These are phyloP conservation scores for Saposhnikovia divaricata DNA, from an alignment of 129 eudicot species.

Conservation along the genomic window DNA sequence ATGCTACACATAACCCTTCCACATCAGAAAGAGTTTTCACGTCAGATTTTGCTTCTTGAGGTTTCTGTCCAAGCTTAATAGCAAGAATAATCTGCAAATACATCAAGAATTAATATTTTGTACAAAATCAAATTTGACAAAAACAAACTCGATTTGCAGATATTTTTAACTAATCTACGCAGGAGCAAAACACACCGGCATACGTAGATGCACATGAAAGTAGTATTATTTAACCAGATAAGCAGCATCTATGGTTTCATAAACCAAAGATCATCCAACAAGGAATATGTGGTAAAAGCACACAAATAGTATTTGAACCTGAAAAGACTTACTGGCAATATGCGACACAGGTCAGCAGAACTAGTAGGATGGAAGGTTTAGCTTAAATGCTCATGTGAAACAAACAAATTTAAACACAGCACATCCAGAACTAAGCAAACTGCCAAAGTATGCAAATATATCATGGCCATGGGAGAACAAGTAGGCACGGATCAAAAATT, in stretches of 20 bases:
- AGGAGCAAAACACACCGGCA: background rate
- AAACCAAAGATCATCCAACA: background rate
- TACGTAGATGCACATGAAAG: background rate
- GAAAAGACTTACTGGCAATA: background rate
- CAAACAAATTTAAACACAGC: background rate
- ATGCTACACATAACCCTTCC: slow-evolving; percentile 73
- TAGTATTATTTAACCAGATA: background rate
- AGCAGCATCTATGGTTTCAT: background rate
- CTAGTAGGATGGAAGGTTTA: background rate
- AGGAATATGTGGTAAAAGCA: background rate
- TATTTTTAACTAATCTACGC: background rate
- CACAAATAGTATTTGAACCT: background rate
- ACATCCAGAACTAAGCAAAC: background rate
- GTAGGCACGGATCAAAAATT: background rate
- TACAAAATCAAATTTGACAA: background rate
- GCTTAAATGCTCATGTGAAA: background rate
- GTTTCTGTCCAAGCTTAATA: slow-evolving; percentile 78
- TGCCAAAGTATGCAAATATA: background rate
- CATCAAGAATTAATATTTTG: background rate
- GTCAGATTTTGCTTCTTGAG: slow-evolving; percentile 60
- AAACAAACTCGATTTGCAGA: background rate
- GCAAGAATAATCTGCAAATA: slow-evolving; percentile 66
- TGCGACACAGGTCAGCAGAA: background rate
- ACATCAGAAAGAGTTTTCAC: slow-evolving; percentile 89
- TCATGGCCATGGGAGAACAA: background rate